phyloP scores from a whole-genome alignment of 2,329 filamentous ascomycete genomes.

The Aspergillus transmontanensis region DNA sequence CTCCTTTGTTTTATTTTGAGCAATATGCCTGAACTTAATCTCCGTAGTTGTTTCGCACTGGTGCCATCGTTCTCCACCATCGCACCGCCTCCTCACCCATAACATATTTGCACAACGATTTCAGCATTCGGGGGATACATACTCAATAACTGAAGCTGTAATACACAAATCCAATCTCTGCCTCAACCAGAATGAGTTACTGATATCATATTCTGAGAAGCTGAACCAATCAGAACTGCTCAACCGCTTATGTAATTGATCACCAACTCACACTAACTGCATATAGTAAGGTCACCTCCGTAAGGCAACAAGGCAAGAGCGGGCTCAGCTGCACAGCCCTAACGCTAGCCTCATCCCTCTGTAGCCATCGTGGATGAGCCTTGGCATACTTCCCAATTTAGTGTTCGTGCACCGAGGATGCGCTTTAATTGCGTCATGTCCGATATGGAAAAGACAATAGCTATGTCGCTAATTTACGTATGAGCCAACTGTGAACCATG shows the following conservation, averaged over 20 bases:
- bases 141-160: too few species aligned
- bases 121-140: too few species aligned
- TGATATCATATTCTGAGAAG: too few species aligned
- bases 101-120: too few species aligned
- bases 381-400: background rate
- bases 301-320: background rate
- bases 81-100: too few species aligned
- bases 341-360: background rate
- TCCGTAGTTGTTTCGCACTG: background rate
- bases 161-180: too few species aligned
- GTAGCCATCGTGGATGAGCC: background rate
- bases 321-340: background rate
- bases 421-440: background rate
- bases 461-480: background rate
- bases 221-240: background rate
- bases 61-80: too few species aligned
- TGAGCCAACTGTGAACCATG: background rate
- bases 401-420: background rate
- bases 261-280: background rate
- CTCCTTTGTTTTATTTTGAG: background rate
- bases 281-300: background rate
- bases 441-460: background rate
- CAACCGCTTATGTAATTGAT: too few species aligned
- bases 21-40: background rate
- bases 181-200: too few species aligned